Evolutionary conservation across 2,329 filamentous ascomycete species (phyloP).

Genomic region (Amylocarpus encephaloides): DNA sequence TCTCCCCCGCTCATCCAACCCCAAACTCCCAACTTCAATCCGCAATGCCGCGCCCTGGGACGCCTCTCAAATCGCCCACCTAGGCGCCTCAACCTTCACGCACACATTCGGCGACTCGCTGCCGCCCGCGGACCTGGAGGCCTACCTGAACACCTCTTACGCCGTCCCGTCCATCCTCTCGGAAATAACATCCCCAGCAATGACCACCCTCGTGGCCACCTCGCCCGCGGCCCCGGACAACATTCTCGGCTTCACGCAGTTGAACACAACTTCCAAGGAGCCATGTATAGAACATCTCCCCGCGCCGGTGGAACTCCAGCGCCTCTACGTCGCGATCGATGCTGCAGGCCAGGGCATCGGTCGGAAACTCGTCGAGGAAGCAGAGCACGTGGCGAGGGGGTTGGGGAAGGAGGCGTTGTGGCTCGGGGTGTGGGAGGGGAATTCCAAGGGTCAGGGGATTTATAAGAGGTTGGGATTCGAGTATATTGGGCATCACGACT

Average conservation of each 20-base stretch:
- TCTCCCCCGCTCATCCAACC: conserved; percentile 1
- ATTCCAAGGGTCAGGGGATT: conserved; percentile 33
- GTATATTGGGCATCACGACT: conserved; percentile 37
- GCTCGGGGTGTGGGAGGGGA: conserved; percentile 45
- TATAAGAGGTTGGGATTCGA: conserved; percentile 39
- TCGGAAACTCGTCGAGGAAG: conserved; percentile 27
- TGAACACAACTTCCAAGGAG: conserved; percentile 35
- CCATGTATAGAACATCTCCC: conserved; percentile 31
- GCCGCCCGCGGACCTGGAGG: conserved; percentile 32
- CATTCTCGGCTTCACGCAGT: conserved; percentile 37
- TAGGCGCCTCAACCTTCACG: conserved; percentile 35
- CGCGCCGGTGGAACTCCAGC: conserved; percentile 36
- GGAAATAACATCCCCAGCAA: conserved; percentile 25
- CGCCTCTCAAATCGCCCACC: conserved; percentile 27
- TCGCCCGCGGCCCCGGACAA: conserved; percentile 5
- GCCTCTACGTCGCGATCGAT: conserved; percentile 36
- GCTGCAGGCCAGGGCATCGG: conserved; percentile 37
- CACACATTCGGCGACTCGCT: conserved; percentile 39
- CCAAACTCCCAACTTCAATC: conserved; percentile 10
- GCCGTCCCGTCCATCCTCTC: conserved; percentile 21
- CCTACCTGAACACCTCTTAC: conserved; percentile 37
- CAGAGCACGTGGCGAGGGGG: conserved; percentile 33
- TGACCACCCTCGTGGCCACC: conserved; percentile 29
- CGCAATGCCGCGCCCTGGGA: conserved; percentile 29
- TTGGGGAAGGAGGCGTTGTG: conserved; percentile 37